Base-by-base conservation (phyloP, 2,329 filamentous ascomycete species). In the Aotearoamyces nothofagi region DNA sequence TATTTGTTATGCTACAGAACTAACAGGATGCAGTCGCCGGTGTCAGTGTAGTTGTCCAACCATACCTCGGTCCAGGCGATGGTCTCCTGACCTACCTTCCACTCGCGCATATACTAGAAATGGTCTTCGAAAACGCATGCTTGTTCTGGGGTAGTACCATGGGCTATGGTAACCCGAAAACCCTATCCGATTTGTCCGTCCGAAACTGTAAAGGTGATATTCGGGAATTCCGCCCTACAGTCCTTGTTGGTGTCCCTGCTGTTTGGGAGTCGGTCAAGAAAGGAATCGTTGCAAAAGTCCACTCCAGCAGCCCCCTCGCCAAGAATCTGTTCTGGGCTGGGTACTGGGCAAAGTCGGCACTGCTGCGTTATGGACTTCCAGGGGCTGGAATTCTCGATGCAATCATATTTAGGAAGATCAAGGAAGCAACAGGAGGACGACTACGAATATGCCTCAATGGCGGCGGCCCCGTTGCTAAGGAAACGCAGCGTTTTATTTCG, bases 231-330 rank as follows among this genome's bases (percentile, higher is more conserved):
- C 69, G 69, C 43, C 90, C 90, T 1, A 92, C 84, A 2, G 69
- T 94, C 49, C 69, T 98, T 50, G 79, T 94, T 22, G 90, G 90
- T 52, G 90, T 98, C 3, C 90, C 90, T 2, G 86, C 92, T 33
- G 78, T 98, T 17, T 98, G 87, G 86, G 90, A 98, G 58, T 86
- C 82, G 1, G 78, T 98, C 45, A 87, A 84, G 63, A 98, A 98
- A 63, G 90, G 90, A 31, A 80, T 98, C 45, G 61, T 87, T 39
- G 57, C 41, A 45, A 82, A 83, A 54, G 75, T 96, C 35, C 77
- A 80, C 48, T 60, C 66, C 33, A 68, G 78, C 36, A 75, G 74
- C 45, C 54, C 66, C n/a, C 33, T 96, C 23, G 66, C 77, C 33
- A 75, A 65, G 55, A 74, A 76, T 44, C 56, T 96, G 37, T 98